These are phyloP conservation scores for Artemisia tridentata DNA, from an alignment of 129 eudicot species.

Conservation along the genomic window DNA sequence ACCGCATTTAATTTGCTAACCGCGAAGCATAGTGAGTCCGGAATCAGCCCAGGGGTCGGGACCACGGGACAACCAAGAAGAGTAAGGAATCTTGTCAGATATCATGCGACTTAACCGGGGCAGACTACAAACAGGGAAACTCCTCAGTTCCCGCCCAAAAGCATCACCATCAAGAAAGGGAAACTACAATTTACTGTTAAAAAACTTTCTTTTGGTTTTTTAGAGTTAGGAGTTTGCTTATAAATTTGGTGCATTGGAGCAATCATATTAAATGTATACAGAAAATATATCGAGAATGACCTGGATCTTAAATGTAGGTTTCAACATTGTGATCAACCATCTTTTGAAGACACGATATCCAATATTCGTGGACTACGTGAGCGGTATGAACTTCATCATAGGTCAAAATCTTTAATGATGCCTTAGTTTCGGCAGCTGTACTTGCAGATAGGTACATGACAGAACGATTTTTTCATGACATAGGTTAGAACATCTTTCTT, in stretches of 20 bases:
- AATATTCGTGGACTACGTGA: constrained; percentile 93
- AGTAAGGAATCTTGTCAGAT: too few relatives aligned
- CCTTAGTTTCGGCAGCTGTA: constrained; percentile 81
- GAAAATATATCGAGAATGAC: constrained; percentile 88
- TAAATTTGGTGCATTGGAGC: constrained; percentile 95
- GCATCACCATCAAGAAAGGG: too few relatives aligned
- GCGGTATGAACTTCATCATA: constrained; percentile 91
- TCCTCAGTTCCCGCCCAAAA: too few relatives aligned
- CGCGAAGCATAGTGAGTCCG: too few relatives aligned
- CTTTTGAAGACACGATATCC: constrained; percentile 89
- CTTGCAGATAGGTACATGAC: constrained; percentile 88
- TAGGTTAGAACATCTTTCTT: constrained; percentile 44
- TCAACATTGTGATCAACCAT: constrained; percentile 86
- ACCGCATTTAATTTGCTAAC: too few relatives aligned
- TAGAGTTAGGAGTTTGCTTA: too few relatives aligned
- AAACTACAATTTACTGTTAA: too few relatives aligned
- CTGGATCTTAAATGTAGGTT: constrained; percentile 86
- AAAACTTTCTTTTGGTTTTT: too few relatives aligned
- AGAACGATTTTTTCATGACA: constrained; percentile 85
- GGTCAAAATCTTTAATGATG: constrained; percentile 86
- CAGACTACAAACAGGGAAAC: too few relatives aligned
- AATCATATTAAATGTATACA: constrained; percentile 76
- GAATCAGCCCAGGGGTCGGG: too few relatives aligned
- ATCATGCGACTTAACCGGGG: too few relatives aligned
- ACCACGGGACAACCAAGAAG: too few relatives aligned